These are phyloP conservation scores for Aspergillus puulaauensis DNA, from an alignment of 2,329 filamentous ascomycete species.

Conservation along the genomic window DNA sequence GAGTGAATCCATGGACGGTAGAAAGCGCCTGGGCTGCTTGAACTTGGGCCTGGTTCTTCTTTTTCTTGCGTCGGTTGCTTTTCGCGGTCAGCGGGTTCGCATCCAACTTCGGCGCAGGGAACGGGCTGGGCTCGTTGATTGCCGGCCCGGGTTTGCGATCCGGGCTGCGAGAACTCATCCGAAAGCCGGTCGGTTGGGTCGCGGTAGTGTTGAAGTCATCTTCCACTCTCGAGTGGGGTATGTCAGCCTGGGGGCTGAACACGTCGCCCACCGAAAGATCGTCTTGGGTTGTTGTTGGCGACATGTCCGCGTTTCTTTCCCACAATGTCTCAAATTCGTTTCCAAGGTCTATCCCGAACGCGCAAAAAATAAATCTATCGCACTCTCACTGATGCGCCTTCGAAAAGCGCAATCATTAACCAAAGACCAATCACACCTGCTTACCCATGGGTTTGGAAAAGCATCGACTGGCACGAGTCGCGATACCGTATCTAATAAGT, in stretches of 20 bases:
- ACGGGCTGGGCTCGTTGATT: slow-evolving; percentile 24
- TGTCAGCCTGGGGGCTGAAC: slow-evolving; percentile 39
- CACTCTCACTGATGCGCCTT: not conserved
- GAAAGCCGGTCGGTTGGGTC: slow-evolving; percentile 23
- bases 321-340: not conserved
- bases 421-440: slow-evolving; percentile 13
- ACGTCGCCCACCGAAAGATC: slow-evolving; percentile 41
- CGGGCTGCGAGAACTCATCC: slow-evolving; percentile 28
- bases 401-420: slow-evolving; percentile 8
- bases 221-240: slow-evolving; percentile 25
- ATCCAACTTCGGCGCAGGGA: slow-evolving; percentile 31
- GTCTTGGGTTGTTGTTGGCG: slow-evolving; percentile 24
- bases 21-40: slow-evolving; percentile 34
- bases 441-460: slow-evolving; percentile 9
- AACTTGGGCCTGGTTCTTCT: slow-evolving; percentile 37
- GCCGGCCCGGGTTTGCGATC: slow-evolving; percentile 19
- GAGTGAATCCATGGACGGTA: slow-evolving; percentile 46
- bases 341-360: not conserved
- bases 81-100: slow-evolving; percentile 27
- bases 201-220: slow-evolving; percentile 17
- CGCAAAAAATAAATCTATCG: not conserved
- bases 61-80: slow-evolving; percentile 35
- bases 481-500: slow-evolving; percentile 1
- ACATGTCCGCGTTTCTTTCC: slow-evolving; percentile 9
- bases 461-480: slow-evolving; percentile 3